phyloP scores from a whole-genome alignment of 139 green algal species.

The Auxenochlorella protothecoides region DNA sequence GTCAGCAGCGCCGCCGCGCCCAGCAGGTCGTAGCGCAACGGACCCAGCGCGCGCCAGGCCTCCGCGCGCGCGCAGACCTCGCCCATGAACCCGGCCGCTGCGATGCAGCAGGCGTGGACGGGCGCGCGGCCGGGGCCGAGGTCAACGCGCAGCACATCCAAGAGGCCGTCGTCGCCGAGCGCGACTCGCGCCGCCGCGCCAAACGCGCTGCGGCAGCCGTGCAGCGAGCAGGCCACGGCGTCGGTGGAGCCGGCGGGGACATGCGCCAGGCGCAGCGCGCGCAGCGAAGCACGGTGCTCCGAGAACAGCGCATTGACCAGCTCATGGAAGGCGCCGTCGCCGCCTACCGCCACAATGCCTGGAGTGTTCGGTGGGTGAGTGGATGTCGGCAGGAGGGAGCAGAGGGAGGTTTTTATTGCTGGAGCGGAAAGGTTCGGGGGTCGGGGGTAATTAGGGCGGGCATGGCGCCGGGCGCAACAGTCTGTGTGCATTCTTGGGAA shows the following conservation, averaged over 20 bases:
- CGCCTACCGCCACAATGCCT: conserved; percentile 43
- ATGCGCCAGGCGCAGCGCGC: conserved; percentile 56
- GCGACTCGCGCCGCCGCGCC: conserved; percentile 73
- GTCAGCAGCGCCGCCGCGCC: conserved; percentile 23
- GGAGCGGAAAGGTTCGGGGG: too few relatives aligned
- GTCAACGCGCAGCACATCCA: conserved; percentile 67
- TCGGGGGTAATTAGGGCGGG: too few relatives aligned
- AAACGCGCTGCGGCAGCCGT: conserved; percentile 55
- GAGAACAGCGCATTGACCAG: conserved; percentile 64
- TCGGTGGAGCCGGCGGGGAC: conserved; percentile 79
- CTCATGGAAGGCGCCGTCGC: conserved; percentile 85
- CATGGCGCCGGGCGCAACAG: too few relatives aligned
- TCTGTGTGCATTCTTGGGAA: too few relatives aligned
- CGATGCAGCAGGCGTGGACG: conserved; percentile 30
- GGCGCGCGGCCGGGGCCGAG: background rate
- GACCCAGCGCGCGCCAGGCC: conserved; percentile 53
- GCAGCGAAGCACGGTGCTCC: background rate
- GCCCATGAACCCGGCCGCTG: conserved; percentile 62
- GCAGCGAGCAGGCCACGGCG: conserved; percentile 68
- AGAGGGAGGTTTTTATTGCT: too few relatives aligned
- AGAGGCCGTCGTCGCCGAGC: conserved; percentile 59
- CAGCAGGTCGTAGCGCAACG: conserved; percentile 39
- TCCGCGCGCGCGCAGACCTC: conserved; percentile 66
- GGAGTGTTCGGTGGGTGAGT: background rate
- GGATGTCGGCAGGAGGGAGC: too few relatives aligned